These are phyloP conservation scores for Eucalyptus lansdowneana DNA, from an alignment of 345 rosid genomes.

Conservation along the genomic window DNA sequence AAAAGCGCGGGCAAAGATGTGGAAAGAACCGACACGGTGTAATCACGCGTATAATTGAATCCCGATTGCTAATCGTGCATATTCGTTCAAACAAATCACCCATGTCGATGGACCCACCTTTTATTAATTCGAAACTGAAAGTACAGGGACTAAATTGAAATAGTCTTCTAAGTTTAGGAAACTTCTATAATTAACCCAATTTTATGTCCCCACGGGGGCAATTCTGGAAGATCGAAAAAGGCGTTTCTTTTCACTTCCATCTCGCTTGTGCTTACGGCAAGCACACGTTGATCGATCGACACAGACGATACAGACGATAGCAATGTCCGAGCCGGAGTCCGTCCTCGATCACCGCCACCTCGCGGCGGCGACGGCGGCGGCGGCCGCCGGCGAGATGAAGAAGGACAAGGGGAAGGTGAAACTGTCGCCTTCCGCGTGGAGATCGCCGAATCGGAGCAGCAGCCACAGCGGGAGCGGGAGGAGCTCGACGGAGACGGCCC, in stretches of 20 bases:
- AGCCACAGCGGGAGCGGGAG: neutral
- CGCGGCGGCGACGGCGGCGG: neutral
- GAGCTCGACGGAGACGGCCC: neutral
- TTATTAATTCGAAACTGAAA: neutral
- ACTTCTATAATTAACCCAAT: neutral
- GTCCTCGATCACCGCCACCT: neutral
- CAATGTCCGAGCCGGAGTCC: neutral
- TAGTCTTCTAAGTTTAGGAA: neutral
- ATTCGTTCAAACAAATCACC: neutral
- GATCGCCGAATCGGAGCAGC: neutral
- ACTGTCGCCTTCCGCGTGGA: neutral
- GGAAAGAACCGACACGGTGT: neutral
- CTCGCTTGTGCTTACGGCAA: neutral
- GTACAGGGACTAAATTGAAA: neutral
- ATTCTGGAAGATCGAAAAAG: neutral
- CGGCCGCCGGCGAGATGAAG: slow-evolving; percentile 1
- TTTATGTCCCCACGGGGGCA: neutral
- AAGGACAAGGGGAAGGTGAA: slow-evolving; percentile 10
- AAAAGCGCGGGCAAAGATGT: neutral
- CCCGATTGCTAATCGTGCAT: neutral
- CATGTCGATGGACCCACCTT: too few relatives aligned
- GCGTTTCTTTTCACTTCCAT: neutral
- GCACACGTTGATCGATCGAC: neutral
- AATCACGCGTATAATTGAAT: neutral
- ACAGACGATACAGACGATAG: neutral